A percentile compares a stretch with the other conserved stretches of the same genome.
These are phyloP conservation scores for Scleromitrula shiraiana DNA, from an alignment of 2,329 filamentous ascomycete species.

Conservation along the genomic window DNA sequence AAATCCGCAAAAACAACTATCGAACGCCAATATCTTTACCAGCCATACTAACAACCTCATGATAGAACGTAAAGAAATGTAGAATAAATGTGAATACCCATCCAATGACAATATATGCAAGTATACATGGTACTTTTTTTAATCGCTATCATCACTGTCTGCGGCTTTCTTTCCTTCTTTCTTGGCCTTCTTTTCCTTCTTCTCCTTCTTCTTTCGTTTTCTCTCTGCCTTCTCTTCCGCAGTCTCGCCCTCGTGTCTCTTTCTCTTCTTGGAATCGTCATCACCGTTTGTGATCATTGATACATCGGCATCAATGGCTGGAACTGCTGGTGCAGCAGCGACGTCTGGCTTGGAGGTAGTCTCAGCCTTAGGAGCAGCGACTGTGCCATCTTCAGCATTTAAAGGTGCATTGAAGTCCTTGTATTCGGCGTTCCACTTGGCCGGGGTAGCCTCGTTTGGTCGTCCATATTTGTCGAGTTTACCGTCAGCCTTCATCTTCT, in stretches of 20 bases:
- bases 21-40: neutral
- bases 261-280: slow-evolving; percentile 64
- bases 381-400: slow-evolving; percentile 29
- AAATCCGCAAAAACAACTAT: neutral
- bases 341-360: slow-evolving; percentile 34
- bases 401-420: slow-evolving; percentile 69
- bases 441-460: slow-evolving; percentile 83
- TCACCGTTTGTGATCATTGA: slow-evolving; percentile 45
- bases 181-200: slow-evolving; percentile 44
- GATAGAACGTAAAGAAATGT: neutral
- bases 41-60: neutral
- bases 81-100: neutral
- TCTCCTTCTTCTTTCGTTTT: slow-evolving; percentile 44
- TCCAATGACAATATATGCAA: neutral
- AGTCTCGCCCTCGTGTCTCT: slow-evolving; percentile 72
- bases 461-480: slow-evolving; percentile 98
- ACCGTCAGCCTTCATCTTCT: slow-evolving; percentile 97
- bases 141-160: slow-evolving; percentile 40
- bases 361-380: slow-evolving; percentile 35
- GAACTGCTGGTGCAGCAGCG: slow-evolving; percentile 31
- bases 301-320: slow-evolving; percentile 34
- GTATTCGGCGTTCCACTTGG: slow-evolving; percentile 89
- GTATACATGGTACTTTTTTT: slow-evolving; percentile 9
- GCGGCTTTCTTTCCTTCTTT: slow-evolving; percentile 35
- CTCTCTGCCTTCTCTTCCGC: slow-evolving; percentile 53